Evolutionary conservation across 2,329 filamentous ascomycete species (phyloP).

Genomic region (Colletotrichum liaoningense): DNA sequence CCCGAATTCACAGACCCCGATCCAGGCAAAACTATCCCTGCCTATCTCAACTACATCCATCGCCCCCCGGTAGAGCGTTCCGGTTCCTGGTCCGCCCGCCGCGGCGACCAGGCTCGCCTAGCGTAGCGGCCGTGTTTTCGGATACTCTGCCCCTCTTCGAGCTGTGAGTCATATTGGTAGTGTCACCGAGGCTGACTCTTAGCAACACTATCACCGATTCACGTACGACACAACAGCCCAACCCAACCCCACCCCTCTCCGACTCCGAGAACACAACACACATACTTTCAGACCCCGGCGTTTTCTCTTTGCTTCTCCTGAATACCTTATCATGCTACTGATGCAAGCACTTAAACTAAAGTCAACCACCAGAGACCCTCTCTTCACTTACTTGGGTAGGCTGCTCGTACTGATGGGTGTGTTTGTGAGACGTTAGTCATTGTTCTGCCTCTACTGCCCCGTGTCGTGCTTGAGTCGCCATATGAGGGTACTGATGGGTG

Average conservation of each 20-base stretch:
- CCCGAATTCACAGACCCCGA: not conserved
- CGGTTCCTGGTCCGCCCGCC: slow-evolving; percentile 9
- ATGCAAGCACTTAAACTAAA: slow-evolving; percentile 27
- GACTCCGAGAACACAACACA: not conserved
- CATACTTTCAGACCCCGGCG: not conserved
- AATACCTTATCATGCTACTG: slow-evolving; percentile 2
- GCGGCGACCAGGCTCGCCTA: not conserved
- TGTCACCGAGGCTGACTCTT: not conserved
- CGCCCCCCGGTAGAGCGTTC: not conserved
- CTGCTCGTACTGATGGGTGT: too few relatives aligned
- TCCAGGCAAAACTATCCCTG: not conserved
- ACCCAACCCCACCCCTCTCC: not conserved
- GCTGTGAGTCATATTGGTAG: slow-evolving; percentile 6
- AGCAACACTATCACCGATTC: not conserved
- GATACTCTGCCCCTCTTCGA: too few relatives aligned
- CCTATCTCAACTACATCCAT: not conserved
- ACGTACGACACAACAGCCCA: not conserved
- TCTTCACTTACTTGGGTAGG: too few relatives aligned
- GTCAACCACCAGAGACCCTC: too few relatives aligned
- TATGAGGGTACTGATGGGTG: too few relatives aligned
- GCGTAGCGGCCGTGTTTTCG: not conserved
- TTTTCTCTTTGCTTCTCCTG: not conserved
- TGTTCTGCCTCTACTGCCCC: not conserved
- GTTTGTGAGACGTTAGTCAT: slow-evolving; percentile 20
- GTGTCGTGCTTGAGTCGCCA: not conserved